Conservation (phyloP, 1,284 basidiomycete species). For the Apiotrichum siamense region DNA sequence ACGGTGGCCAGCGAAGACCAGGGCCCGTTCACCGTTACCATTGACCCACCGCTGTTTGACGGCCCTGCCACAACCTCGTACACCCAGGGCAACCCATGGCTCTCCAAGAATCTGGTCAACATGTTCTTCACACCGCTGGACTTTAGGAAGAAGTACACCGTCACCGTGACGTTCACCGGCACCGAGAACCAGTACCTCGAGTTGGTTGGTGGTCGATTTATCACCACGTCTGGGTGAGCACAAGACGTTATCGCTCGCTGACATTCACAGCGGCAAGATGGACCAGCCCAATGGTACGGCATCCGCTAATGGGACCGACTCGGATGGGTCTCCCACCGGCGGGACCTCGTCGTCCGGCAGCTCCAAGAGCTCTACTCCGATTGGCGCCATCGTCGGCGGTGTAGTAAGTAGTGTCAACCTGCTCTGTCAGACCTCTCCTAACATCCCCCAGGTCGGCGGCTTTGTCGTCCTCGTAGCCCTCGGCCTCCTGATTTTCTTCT, state of each 20-base stretch:
- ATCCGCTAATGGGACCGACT: not conserved
- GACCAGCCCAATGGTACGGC: not conserved
- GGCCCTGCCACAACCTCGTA: not conserved
- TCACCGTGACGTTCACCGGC: not conserved
- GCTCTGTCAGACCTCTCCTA: not conserved
- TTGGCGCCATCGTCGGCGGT: conserved; percentile 43
- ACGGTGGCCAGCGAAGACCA: not conserved
- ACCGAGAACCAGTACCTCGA: not conserved
- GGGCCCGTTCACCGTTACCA: not conserved
- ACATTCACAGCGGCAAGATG: not conserved
- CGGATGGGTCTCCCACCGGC: not conserved
- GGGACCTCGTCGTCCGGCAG: not conserved
- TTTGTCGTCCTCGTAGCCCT: not conserved
- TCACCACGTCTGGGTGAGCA: not conserved
- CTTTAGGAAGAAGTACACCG: not conserved
- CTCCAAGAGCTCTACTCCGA: conserved; percentile 9
- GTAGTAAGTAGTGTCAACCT: conserved; percentile 24
- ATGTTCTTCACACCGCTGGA: conserved; percentile 1
- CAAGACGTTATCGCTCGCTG: not conserved
- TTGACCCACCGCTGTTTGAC: not conserved
- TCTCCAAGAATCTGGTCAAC: not conserved
- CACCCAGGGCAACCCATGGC: not conserved
- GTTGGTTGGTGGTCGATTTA: not conserved
- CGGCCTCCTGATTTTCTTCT: conserved; percentile 1
- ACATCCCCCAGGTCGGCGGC: not conserved